These are phyloP conservation scores for Aspergillus aculeatus DNA, from an alignment of 2,329 filamentous ascomycete genomes.

Conservation along the genomic window DNA sequence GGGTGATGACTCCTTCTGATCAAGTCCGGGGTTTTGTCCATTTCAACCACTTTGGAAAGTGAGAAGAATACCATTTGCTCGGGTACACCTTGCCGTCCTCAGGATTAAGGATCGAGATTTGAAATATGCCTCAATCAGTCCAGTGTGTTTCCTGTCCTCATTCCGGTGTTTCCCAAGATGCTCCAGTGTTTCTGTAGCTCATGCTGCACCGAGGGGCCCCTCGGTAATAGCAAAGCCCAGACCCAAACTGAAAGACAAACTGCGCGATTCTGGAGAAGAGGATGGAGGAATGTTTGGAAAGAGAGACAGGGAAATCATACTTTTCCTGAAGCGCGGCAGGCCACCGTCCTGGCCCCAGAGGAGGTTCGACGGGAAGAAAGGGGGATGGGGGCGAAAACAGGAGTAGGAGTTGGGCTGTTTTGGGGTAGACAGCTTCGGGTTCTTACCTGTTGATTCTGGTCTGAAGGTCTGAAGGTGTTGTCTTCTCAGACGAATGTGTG, in stretches of 20 bases:
- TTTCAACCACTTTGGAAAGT: background rate
- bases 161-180: no score
- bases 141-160: no score
- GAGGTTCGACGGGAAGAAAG: background rate
- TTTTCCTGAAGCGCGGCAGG: background rate
- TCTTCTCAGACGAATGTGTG: background rate
- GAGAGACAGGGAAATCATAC: background rate
- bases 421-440: background rate
- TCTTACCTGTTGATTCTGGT: background rate
- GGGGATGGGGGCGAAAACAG: background rate
- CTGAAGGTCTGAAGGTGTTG: no score
- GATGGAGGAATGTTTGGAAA: background rate
- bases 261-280: background rate
- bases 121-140: no score
- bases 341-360: background rate
- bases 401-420: background rate
- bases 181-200: no score
- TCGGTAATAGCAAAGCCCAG: no score
- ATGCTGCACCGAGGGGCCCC: no score
- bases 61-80: background rate
- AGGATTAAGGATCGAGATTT: background rate
- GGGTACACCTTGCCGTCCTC: background rate
- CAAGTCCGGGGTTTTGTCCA: background rate
- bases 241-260: no score
- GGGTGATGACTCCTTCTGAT: background rate